These are phyloP conservation scores for Vaccinium corymbosum DNA, from an alignment of 148 eudicot genomes.

Conservation along the genomic window DNA sequence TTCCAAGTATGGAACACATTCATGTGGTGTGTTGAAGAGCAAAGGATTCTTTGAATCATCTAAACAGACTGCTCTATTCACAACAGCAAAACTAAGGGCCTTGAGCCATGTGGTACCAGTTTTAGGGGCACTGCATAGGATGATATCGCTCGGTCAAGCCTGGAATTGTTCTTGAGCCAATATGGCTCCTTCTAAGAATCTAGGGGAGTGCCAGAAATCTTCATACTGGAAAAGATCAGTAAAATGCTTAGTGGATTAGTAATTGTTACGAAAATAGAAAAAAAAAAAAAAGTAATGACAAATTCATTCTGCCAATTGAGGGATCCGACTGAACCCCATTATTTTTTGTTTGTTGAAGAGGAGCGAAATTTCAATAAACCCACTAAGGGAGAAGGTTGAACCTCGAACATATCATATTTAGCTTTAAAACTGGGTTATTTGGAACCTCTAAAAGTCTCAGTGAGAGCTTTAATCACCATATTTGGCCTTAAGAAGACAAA, in stretches of 20 bases:
- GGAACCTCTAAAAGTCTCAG: not conserved
- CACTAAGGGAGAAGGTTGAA: not conserved
- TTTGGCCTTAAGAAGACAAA: not conserved
- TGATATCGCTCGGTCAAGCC: slow-evolving; percentile 9
- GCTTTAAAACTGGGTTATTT: not conserved
- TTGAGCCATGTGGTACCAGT: slow-evolving; percentile 26
- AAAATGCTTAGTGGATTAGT: not conserved
- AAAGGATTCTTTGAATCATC: slow-evolving; percentile 9
- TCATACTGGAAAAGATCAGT: slow-evolving; percentile 19
- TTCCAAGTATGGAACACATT: slow-evolving; percentile 19
- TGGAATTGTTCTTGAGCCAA: slow-evolving; percentile 17
- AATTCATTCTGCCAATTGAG: not conserved
- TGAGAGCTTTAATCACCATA: not conserved
- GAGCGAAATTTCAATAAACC: too few relatives aligned
- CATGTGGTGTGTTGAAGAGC: slow-evolving; percentile 13
- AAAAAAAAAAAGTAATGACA: not conserved
- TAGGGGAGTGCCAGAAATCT: slow-evolving; percentile 22
- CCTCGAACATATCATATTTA: not conserved
- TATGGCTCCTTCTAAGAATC: slow-evolving; percentile 12
- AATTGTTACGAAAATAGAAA: too few relatives aligned
- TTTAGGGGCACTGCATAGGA: slow-evolving; percentile 19
- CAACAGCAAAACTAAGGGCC: slow-evolving; percentile 11
- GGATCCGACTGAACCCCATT: not conserved
- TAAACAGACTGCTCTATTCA: slow-evolving; percentile 10
- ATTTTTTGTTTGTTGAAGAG: too few relatives aligned